Conservation (phyloP, 1,139 yeast species). For the Pichia sp. region DNA sequence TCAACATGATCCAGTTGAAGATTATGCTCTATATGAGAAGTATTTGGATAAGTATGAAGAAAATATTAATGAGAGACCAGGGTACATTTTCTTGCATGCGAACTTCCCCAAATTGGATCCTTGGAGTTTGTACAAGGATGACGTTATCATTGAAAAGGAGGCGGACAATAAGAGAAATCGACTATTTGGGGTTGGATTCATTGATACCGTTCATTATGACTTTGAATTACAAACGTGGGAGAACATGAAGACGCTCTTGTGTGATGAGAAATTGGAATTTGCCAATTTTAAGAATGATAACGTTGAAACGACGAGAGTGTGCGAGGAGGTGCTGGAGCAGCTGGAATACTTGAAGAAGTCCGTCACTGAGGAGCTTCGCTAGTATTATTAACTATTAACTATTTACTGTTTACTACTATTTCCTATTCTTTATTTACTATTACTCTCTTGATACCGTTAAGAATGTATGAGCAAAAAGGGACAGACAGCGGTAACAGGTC, state of each 20-base stretch:
- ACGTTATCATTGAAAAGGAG: slow-evolving; percentile 11
- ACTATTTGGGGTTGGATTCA: slow-evolving; percentile 37
- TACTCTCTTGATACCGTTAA: no score
- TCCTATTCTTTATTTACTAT: no score
- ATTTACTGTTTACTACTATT: no score
- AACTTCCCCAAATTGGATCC: slow-evolving; percentile 27
- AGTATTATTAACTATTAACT: no score
- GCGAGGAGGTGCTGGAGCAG: slow-evolving; percentile 43
- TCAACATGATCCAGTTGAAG: slow-evolving; percentile 61
- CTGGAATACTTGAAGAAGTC: no score
- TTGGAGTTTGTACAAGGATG: slow-evolving; percentile 18
- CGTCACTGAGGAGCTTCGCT: no score
- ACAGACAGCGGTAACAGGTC: no score
- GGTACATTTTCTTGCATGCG: slow-evolving; percentile 20
- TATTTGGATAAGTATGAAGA: slow-evolving; percentile 14
- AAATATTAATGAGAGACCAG: slow-evolving; percentile 18
- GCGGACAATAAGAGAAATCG: slow-evolving; percentile 18
- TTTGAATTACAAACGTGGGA: slow-evolving; percentile 58
- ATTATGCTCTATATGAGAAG: slow-evolving; percentile 31
- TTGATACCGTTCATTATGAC: slow-evolving; percentile 45
- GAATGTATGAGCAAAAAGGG: no score
- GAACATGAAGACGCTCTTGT: slow-evolving; percentile 48
- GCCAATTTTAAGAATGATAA: slow-evolving; percentile 38
- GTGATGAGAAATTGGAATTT: slow-evolving; percentile 44
- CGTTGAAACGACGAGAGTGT: slow-evolving; percentile 25